A percentile compares a stretch with the other conserved stretches of the same genome.
Conservation (phyloP, 148 eudicot species). For the Amaranthus cruentus region DNA sequence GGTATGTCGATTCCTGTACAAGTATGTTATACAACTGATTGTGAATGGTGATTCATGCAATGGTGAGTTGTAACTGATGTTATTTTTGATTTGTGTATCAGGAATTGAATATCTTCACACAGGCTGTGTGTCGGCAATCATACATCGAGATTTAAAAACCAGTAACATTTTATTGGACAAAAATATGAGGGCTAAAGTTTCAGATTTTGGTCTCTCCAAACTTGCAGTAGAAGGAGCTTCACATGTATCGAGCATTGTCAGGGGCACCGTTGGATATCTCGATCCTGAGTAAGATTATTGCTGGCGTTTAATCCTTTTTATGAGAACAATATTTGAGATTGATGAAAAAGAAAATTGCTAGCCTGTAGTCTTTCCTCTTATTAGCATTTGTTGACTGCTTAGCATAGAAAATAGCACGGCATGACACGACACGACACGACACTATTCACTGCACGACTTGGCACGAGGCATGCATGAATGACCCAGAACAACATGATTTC, state of each 20-base stretch:
- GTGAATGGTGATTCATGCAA: background rate
- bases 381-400: too few species aligned
- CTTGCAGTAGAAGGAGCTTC: constrained; percentile 89
- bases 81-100: constrained; percentile 24
- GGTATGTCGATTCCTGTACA: constrained; percentile 39
- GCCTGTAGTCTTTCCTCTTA: too few species aligned
- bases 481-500: too few species aligned
- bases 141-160: constrained; percentile 90
- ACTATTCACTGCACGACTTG: too few species aligned
- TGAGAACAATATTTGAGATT: background rate
- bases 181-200: constrained; percentile 83
- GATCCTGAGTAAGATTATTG: constrained; percentile 82
- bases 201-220: constrained; percentile 98
- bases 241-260: constrained; percentile 90
- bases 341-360: too few species aligned
- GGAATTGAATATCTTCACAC: constrained; percentile 98
- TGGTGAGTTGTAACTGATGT: background rate
- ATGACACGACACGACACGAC: too few species aligned
- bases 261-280: constrained; percentile 97
- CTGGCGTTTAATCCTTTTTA: constrained; percentile 5
- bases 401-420: too few species aligned
- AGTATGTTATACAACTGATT: background rate
- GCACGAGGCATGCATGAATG: too few species aligned
- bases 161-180: constrained; percentile 94
- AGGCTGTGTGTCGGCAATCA: constrained; percentile 89